Evolutionary conservation across 495 filamentous ascomycete species (phyloP), one percentile per base, ranked within the genome.

Genomic region (Cetradonia linearis): DNA sequence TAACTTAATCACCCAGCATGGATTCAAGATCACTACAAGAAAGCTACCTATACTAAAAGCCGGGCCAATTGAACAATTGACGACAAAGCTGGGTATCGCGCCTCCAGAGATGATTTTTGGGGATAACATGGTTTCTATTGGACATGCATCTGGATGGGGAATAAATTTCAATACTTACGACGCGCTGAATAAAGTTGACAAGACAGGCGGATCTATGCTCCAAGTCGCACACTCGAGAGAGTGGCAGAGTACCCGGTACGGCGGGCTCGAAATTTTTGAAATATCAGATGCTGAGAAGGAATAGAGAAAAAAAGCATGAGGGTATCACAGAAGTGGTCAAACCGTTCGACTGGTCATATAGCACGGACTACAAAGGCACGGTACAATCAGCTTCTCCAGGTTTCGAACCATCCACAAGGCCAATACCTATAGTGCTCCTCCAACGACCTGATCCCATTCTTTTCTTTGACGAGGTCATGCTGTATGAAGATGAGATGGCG

Each of bases 101-200:
- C 84, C 89, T 8, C 93, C 94, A 2, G 93, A 98, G 73, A 98
- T 98, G 93, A 98, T 98, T 38, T 98, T 98, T 67, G 93, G 93
- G 36, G 90, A 98, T 74, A 98, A 98, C 72, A 76, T 82, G 36
- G 84, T 94, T 28, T 70, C 77, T 3, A 79, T 98, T 28, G 78
- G 83, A 59, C 89, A 97, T 71, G 75, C 76, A 23, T 82, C 76
- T 59, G 82, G 83, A 9, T 97, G 90, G 88, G 71, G 74, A 5
- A 78, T 97, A 56, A 69, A 75, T 16, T 98, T 98, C 73, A 86
- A 86, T 64, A 86, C 94, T 20, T 86, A 83, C 60, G 87, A 91
- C 69, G 93, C 92, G 6, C 77, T 98, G 56, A 88, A 93, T 70
- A 75, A 78, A 56, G 94, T 98, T 30, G 91, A 96, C 74, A 97